A percentile compares a stretch with the other conserved stretches of the same genome.
These are phyloP conservation scores for Neocallimastix lanati DNA, from an alignment of 192 early-diverging fungal genomes.

Conservation along the genomic window DNA sequence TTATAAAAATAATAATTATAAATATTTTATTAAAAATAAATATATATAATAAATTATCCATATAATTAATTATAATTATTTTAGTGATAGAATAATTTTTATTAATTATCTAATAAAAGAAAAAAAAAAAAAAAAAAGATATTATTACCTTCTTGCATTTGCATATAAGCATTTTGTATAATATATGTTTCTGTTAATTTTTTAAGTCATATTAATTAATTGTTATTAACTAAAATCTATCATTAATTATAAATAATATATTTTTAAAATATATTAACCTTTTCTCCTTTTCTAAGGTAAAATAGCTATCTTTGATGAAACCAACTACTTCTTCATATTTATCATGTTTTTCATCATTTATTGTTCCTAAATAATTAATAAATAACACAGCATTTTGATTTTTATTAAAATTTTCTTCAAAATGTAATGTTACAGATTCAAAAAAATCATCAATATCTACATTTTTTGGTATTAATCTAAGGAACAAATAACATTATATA, in stretches of 20 bases:
- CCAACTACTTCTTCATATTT: neutral
- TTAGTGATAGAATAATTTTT: too few relatives aligned
- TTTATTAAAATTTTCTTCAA: neutral
- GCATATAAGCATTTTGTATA: neutral
- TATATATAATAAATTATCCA: too few relatives aligned
- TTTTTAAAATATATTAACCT: too few relatives aligned
- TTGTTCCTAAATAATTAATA: neutral
- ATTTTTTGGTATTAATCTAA: neutral
- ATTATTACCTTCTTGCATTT: neutral
- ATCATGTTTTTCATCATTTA: neutral
- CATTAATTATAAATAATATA: too few relatives aligned
- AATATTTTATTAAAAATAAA: too few relatives aligned
- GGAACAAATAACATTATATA: too few relatives aligned
- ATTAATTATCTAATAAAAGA: too few relatives aligned
- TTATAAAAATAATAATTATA: too few relatives aligned
- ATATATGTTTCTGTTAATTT: neutral
- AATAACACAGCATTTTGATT: neutral
- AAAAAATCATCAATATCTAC: neutral
- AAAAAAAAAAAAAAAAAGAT: too few relatives aligned
- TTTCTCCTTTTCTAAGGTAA: neutral
- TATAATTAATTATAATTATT: too few relatives aligned
- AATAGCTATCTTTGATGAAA: neutral
- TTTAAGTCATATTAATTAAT: too few relatives aligned
- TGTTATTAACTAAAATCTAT: too few relatives aligned
- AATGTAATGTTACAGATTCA: neutral